These are phyloP conservation scores for Sugiyamaella floridensis DNA, from an alignment of 805 yeast species.

Conservation along the genomic window DNA sequence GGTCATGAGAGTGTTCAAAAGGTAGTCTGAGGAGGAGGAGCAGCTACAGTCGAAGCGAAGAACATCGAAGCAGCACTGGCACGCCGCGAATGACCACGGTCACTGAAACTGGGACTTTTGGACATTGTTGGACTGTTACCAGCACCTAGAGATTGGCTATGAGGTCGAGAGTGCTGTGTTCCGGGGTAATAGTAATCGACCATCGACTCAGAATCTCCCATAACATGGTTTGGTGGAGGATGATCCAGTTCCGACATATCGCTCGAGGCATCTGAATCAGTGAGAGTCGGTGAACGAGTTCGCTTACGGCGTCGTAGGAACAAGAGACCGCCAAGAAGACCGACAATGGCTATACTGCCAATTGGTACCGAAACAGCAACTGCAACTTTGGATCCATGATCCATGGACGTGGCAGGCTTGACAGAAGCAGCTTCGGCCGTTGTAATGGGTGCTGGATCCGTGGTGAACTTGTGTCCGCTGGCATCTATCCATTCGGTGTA, in stretches of 20 bases:
- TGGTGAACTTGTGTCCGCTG: conserved; percentile 3
- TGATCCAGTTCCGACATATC: not conserved
- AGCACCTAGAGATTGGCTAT: not conserved
- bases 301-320: not conserved
- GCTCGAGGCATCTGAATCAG: not conserved
- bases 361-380: conserved; percentile 7
- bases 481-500: conserved; percentile 7
- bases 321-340: not conserved
- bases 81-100: not conserved
- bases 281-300: not conserved
- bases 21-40: not conserved
- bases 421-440: not conserved
- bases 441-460: conserved; percentile 8
- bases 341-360: conserved; percentile 6
- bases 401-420: not conserved
- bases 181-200: conserved; percentile 7
- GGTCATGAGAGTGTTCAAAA: not conserved
- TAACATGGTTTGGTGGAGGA: not conserved
- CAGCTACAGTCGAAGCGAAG: not conserved
- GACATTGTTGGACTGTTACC: not conserved
- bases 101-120: not conserved
- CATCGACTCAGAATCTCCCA: conserved; percentile 2
- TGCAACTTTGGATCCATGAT: conserved; percentile 8
- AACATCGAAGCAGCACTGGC: not conserved
- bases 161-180: not conserved